Evolutionary conservation across 306 rosid species (phyloP), one percentile per base, ranked within the genome.

Genomic region (Quercus ilex): DNA sequence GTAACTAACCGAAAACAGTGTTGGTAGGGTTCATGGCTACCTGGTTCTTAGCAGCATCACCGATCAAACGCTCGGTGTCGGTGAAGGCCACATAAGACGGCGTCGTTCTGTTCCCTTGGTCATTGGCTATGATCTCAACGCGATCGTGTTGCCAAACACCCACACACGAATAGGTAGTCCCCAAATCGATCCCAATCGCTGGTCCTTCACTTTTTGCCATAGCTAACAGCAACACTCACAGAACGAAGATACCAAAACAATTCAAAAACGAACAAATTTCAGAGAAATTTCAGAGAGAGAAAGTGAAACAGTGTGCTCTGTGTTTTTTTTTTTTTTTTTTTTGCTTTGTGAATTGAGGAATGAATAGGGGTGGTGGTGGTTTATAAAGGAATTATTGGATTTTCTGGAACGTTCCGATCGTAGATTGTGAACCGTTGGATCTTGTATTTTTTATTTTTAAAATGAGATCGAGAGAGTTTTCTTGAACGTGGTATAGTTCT

Each of bases 181-280:
- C 91, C 59, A 88, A 26, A 53, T 88, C 91, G 46, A 88, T 88
- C 79, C 91, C 91, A 5, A 88, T 88, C 5, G 87, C 87, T 11
- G 89, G 91, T 18, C 87, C 89, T 21, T 88, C 89, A 1, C 89
- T 84, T 83, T 88, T 88, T 2, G 91, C 91, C 91, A 88, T 88
- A 35, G 52, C 53, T 8, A 12, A 9, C 11, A 41, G 46, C 11
- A 64, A 15, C 49, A 30, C 0, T 20, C 4, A 33, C 41, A 15
- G 20, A 53, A 9, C 3, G 35, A 21, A 1, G 14, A 10, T 2
- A 74, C 28, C 21, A 41, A 25, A 38, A 10, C 4, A 7, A 31
- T 8, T 25, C 3, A 41, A 41, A 8, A 41, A 2, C 11, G 12
- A 8, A 49, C 56, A 3, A 13, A 17, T 49, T 35, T 58, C 3